Evolutionary conservation across 441 rosid species (phyloP).

Genomic region (Brassica hybrid): DNA sequence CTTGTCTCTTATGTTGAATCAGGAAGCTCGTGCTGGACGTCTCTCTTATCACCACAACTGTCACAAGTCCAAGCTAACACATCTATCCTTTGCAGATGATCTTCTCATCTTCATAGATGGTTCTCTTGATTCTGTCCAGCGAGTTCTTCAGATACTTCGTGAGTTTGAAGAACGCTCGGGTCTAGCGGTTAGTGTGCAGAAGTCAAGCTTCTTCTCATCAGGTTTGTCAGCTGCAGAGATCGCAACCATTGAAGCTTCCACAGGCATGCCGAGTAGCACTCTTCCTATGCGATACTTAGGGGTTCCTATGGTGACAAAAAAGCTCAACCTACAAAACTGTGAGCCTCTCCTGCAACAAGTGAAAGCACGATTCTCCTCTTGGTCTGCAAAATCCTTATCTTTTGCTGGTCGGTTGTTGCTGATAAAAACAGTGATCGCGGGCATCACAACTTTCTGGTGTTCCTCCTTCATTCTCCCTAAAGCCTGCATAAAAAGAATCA

Average conservation of each 20-base stretch:
- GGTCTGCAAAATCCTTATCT: too few relatives aligned
- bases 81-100: not conserved
- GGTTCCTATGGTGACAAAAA: not conserved
- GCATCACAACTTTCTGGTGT: not conserved
- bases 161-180: not conserved
- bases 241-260: not conserved
- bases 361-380: too few relatives aligned
- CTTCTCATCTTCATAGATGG: not conserved
- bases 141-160: not conserved
- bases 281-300: not conserved
- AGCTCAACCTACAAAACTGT: not conserved
- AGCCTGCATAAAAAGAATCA: not conserved
- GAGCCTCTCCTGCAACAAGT: too few relatives aligned
- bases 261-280: not conserved
- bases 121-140: not conserved
- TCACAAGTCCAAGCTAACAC: not conserved
- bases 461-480: not conserved
- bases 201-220: not conserved
- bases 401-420: not conserved
- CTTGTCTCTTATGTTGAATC: not conserved
- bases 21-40: fast-evolving
- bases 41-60: not conserved
- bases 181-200: not conserved
- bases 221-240: not conserved
- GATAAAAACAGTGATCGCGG: not conserved